A percentile compares a stretch with the other conserved stretches of the same genome.
These are phyloP conservation scores for Cutaneotrichosporon spelunceum DNA, from an alignment of 1,284 basidiomycete species.

Conservation along the genomic window DNA sequence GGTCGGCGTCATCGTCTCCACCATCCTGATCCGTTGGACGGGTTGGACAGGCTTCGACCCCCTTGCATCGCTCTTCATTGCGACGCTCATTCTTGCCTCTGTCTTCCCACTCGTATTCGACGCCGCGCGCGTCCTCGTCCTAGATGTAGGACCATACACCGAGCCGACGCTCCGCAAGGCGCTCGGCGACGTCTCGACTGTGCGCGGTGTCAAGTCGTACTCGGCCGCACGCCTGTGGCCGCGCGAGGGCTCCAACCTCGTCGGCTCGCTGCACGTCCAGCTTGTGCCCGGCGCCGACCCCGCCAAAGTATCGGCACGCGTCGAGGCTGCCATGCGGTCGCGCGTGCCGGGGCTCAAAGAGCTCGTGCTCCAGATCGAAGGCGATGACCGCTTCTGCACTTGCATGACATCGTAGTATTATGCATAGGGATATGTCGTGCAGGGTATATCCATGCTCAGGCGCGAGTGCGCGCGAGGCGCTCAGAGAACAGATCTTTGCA, in stretches of 20 bases:
- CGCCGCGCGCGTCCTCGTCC: constrained; percentile 78
- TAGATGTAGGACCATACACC: constrained; percentile 72
- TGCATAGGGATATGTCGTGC: constrained; percentile 15
- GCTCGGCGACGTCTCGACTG: constrained; percentile 65
- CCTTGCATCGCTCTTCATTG: constrained; percentile 95
- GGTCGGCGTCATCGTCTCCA: constrained; percentile 98
- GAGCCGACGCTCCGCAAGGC: constrained; percentile 67
- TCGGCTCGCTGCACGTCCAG: constrained; percentile 45
- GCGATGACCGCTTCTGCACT: constrained; percentile 47
- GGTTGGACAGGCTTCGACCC: constrained; percentile 99
- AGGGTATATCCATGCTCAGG: not conserved
- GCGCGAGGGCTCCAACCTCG: constrained; percentile 79
- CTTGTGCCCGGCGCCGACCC: constrained; percentile 51
- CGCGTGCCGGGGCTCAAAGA: constrained; percentile 77
- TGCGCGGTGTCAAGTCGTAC: constrained; percentile 79
- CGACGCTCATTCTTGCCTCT: constrained; percentile 87
- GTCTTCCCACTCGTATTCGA: constrained; percentile 94
- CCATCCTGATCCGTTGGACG: constrained; percentile 89
- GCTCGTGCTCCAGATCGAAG: constrained; percentile 77
- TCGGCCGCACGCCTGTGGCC: constrained; percentile 90
- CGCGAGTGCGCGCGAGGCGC: constrained; percentile 30
- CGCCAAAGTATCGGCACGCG: constrained; percentile 69
- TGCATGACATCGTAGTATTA: constrained; percentile 54
- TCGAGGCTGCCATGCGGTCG: constrained; percentile 66
- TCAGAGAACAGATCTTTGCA: constrained; percentile 76